phyloP scores from a whole-genome alignment of 306 rosid genomes.

The Senna tora region DNA sequence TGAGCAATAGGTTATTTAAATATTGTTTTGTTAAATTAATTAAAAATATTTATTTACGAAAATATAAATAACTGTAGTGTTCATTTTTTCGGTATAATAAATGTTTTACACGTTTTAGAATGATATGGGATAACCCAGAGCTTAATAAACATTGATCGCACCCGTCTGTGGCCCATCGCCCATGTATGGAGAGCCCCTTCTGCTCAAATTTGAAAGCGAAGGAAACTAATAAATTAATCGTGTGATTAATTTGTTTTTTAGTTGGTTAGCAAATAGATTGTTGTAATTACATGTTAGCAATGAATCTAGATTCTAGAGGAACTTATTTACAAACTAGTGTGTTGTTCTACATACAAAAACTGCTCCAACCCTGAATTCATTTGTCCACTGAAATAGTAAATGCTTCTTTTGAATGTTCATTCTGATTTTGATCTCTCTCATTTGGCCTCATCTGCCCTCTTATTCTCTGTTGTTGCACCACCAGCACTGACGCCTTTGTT shows the following conservation, averaged over 20 bases:
- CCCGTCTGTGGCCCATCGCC: not conserved
- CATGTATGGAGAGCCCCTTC: too few relatives aligned
- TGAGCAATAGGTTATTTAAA: too few relatives aligned
- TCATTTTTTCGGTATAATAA: too few relatives aligned
- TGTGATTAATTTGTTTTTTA: not conserved
- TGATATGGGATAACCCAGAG: too few relatives aligned
- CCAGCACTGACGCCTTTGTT: conserved; percentile 60
- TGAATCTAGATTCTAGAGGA: not conserved
- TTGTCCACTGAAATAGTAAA: conserved; percentile 50
- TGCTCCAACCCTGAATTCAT: not conserved
- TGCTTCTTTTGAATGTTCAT: conserved; percentile 25
- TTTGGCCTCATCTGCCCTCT: conserved; percentile 39
- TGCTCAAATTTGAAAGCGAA: not conserved
- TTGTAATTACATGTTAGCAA: not conserved
- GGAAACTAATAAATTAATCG: not conserved
- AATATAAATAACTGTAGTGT: too few relatives aligned
- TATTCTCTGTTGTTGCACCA: conserved; percentile 68
- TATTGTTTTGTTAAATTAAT: too few relatives aligned
- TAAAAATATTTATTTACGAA: too few relatives aligned
- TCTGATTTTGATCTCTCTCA: conserved; percentile 33
- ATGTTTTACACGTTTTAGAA: too few relatives aligned
- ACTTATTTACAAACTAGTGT: not conserved
- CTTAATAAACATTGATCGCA: too few relatives aligned
- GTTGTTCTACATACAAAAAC: not conserved
- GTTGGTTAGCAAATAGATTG: not conserved